Base-by-base conservation (phyloP, 2,329 filamentous ascomycete genomes). In the Penicillium sp. region DNA sequence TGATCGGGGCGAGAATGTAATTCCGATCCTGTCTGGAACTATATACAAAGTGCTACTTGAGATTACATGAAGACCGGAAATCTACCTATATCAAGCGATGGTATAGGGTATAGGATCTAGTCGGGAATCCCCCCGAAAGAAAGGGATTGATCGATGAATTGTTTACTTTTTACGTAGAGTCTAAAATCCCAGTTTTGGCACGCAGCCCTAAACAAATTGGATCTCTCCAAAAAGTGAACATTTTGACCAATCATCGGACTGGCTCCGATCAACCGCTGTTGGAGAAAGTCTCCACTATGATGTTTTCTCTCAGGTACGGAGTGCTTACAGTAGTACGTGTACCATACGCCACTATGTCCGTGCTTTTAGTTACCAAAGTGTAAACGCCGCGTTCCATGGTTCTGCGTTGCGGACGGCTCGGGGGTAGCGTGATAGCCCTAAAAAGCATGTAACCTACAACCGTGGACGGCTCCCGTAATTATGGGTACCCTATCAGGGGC, bases 221-320 rank as follows among this genome's bases (percentile, higher is more conserved):
- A 56, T 49, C 45, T 48, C 41, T 54, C 47, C 54, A 53, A 53
- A 50, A 49, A 54, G 29, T 47, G 33, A 45, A 22, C 31, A 23
- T 33, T 40, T n/a, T 31, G 25, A 35, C 49, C 56, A 58, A 60
- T 54, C 43, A 56, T 9, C 48, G 31, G 1, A 6, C 3, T 27
- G 25, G 8, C 37, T 55, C 44, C 8, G 48, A 50, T 56, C 48
- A 52, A 56, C 56, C 51, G 49, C 53, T 56, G 58, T 58, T 56
- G 58, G 56, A 60, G 51, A 23, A 26, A 25, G 27, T 35, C 49
- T 51, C 55, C 49, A 53, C 51, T 26, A 42, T 47, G 9, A 20
- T 31, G 41, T n/a, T 29, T 26, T 29, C 22, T 25, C 25, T 40
- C 37, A 40, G 25, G 37, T 23, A 45, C 42, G 22, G 22, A 25